Base-by-base conservation (phyloP, 345 rosid species). In the Theobroma cacao region DNA sequence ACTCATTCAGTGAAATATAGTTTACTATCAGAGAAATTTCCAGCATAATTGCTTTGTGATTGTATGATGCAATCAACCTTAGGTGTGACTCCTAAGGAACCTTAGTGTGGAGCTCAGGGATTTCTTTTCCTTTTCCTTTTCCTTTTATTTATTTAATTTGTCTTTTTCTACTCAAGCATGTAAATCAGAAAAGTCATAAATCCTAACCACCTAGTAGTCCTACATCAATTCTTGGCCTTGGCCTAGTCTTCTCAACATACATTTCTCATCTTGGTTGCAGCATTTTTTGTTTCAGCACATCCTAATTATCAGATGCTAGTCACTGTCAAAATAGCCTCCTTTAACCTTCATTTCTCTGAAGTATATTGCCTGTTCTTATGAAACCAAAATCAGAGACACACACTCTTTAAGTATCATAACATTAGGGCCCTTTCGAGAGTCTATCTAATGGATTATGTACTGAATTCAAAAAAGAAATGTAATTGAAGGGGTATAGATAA, bases 151-250 rank as follows among this genome's bases (percentile, higher is more conserved):
- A 4, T 65, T 65, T 40, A 65, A 10, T 65, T 40, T 38, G 2
- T 65, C 18, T 2, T 63, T 22, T 62, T 31, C n/a, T 62, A n/a
- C 13, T 14, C 40, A 62, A 60, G 34, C 28, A 30, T 43, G 43
- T 68, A 43, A 28, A 68, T 43, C 18, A 68, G 33, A 68, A 68
- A 45, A 68, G 10, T 45, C 73, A 45, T 43, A 63, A 63, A 63
- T 63, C 68, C 68, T 63, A 18, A 26, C 22, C 2, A 8, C 5
- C 55, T 5, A 68, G 72, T 13, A 26, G 36, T 10, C n/a, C 18
- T 65, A 65, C 13, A 20, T n/a, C 48, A 38, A 65, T 65, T n/a
- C 26, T 36, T 64, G 15, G 10, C 28, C 34, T 12, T 34, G 18
- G 45, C 43, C 68, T 34, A 34, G 68, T 63, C 20, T 15, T 30